phyloP scores from a whole-genome alignment of 139 green algal genomes.

The Eudorina sp. region DNA sequence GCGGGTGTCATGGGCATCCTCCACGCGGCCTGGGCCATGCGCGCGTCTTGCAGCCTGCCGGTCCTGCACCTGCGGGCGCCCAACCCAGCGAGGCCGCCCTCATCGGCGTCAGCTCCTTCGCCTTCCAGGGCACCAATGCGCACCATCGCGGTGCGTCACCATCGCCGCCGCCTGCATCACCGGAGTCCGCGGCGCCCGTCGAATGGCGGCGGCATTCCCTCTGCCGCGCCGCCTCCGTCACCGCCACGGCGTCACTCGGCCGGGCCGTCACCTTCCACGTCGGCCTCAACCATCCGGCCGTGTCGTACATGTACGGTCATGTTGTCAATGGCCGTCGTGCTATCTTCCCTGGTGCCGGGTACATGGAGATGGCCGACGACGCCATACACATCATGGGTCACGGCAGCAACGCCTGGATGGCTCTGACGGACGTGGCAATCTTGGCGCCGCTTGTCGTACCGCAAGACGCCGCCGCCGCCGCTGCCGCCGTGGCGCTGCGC shows the following conservation, averaged over 20 bases:
- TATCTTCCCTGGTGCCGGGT: slow-evolving; percentile 77
- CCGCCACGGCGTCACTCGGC: not conserved
- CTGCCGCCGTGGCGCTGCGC: not conserved
- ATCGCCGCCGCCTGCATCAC: not conserved
- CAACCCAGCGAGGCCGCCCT: slow-evolving; percentile 58
- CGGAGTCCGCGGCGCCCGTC: not conserved
- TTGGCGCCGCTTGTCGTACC: no score
- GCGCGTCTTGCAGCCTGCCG: slow-evolving; percentile 23
- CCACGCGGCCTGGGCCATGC: slow-evolving; percentile 56
- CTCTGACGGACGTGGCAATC: no score
- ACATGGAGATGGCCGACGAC: no score
- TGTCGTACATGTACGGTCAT: no score
- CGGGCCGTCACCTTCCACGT: no score
- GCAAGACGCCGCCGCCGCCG: no score
- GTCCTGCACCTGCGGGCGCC: slow-evolving; percentile 76
- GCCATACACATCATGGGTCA: not conserved
- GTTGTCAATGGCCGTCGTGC: slow-evolving; percentile 49
- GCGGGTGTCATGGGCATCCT: slow-evolving; percentile 73
- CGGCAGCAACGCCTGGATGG: not conserved
- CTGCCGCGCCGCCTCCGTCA: slow-evolving; percentile 20
- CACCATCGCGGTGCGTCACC: slow-evolving; percentile 42
- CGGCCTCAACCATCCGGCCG: no score
- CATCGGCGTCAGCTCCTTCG: slow-evolving; percentile 81
- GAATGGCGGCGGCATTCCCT: slow-evolving; percentile 57
- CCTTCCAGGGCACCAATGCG: slow-evolving; percentile 90